Evolutionary conservation across 371 early-diverging fungal species (phyloP), one percentile per base, ranked within the genome.

Genomic region (Mucor lusitanicus): DNA sequence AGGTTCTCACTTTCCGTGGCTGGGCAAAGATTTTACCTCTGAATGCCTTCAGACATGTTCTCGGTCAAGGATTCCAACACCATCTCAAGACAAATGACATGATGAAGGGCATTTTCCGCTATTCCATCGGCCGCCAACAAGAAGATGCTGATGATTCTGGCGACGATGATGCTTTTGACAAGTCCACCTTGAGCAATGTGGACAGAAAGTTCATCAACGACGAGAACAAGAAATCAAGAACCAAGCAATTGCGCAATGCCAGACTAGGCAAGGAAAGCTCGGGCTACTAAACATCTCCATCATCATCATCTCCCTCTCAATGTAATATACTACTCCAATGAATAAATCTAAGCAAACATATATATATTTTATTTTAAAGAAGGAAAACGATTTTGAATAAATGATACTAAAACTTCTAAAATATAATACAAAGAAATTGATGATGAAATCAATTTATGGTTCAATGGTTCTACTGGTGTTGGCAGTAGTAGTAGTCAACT

Each of bases 11-110:
- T 15, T 85, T 87, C 70, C 75, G 76, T 40, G 85, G 87, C 15
- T 87, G 87, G 87, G 72, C 82, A 30, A 81, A 81, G 23, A 70
- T 81, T 5, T 32, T 77, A 28, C 57, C 71, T 3, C 50, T 81
- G 23, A 74, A 71, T 40, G 60, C 74, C 1, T 78, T 81, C 48
- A 67, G 82, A 68, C 56, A 60, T 55, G 60, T 48, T 13, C 73
- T 81, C 19, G 76, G 76, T 3, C 79, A 75, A 67, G 82, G 79
- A 8, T 50, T 81, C 13, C 76, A 78, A 15, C 64, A 69, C 42
- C 82, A 81, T 40, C 61, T 81, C 19, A 72, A 70, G 35, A 63
- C 64, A 17, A 67, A 80, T 39, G 46, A 66, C 11, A 63, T 77
- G 67, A 62, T 80, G 32, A 71, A 72, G 30, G 72, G 68, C 25